Conservation (phyloP, 129 eudicot genomes). For the Ambrosia trifida region DNA sequence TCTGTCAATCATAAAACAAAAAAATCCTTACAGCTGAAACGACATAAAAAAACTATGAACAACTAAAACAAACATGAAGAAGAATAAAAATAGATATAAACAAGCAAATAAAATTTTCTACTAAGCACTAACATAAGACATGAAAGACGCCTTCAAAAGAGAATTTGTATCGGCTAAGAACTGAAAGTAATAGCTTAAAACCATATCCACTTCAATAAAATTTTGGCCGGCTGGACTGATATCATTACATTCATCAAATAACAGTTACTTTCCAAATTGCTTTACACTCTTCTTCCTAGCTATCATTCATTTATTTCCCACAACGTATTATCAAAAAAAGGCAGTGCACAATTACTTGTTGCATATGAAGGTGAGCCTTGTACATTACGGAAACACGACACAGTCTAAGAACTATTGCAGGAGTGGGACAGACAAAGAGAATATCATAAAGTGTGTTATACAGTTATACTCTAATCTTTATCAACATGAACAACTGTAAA, state of each 20-base stretch:
- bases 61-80: not conserved
- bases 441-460: not conserved
- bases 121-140: not conserved
- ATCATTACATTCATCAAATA: not conserved
- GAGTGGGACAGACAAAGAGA: slow-evolving; percentile 9
- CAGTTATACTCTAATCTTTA: no score
- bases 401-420: not conserved
- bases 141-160: not conserved
- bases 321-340: not conserved
- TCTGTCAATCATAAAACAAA: not conserved
- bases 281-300: not conserved
- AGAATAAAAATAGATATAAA: not conserved
- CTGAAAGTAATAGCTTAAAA: not conserved
- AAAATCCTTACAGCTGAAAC: not conserved
- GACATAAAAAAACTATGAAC: not conserved
- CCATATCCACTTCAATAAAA: not conserved
- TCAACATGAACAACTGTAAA: no score
- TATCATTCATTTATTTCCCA: not conserved
- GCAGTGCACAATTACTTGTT: not conserved
- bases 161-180: not conserved
- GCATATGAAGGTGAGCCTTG: not conserved
- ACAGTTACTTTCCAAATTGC: slow-evolving; percentile 14
- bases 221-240: not conserved
- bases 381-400: not conserved
- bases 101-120: not conserved